Evolutionary conservation across 768 basidiomycete genomes (phyloP), one percentile per base, ranked within the genome.

Genomic region (Suillus plorans): DNA sequence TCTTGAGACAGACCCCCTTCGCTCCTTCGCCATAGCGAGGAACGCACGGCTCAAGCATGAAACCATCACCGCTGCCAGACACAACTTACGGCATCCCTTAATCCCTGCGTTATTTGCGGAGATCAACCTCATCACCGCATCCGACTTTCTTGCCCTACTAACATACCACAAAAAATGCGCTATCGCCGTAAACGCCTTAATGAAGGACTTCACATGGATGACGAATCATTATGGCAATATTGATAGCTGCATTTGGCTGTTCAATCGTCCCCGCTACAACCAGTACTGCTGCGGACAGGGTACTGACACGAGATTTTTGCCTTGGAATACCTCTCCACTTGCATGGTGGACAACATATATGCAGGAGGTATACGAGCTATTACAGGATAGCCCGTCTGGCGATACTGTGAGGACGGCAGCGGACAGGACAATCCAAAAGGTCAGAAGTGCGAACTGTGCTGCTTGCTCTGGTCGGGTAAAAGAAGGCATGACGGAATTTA

Each of bases 1-100:
- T 31, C n/a, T 67, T 18, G 63, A 68, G 4, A 50, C 60, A 50
- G 68, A 69, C 16, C 67, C 76, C 10, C 22, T 77, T 34, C 69
- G 71, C 8, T 63, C 68, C 9, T 77, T 71, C 41, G 74, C 76
- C 28, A 69, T 77, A 7, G 72, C 73, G 14, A 63, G 70, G 50
- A 68, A 68, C 4, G 73, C 72, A 50, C 52, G 67, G 18, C 63
- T 73, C n/a, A 60, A 68, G 28, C 61, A 66, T 16, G 67, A 73
- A 61, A 70, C 71, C 4, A 63, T 64, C 37, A 64, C 64, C n/a
- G 76, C 76, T 39, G 72, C 74, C 9, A 65, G 56, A 25, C 60
- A 63, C 37, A 71, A 74, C 25, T 66, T 77, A 63, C 53, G 64
- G 44, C 52, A 68, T 31, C 68, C 75, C 13, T 55, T 76, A 25